Evolutionary conservation across 1,139 yeast genomes (phyloP), one percentile per base, ranked within the genome.

Genomic region (Kodamaea plutei): DNA sequence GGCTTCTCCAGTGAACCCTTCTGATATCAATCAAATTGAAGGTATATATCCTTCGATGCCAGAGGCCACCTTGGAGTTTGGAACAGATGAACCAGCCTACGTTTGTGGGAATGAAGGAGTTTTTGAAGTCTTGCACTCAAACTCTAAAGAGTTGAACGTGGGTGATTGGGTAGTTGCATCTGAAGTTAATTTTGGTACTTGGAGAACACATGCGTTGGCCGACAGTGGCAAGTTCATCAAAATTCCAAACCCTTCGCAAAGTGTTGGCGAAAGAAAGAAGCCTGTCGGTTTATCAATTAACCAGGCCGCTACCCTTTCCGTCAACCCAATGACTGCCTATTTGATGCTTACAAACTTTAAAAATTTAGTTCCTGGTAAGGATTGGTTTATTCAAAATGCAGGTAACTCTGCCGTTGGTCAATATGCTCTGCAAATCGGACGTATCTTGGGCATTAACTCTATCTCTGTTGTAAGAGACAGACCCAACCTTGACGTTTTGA

Each of bases 331-430:
- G 37, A 85, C 96, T 6, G 98, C 98, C 0, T 85, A 79, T 50
- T 85, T 87, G 57, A 74, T 93, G 84, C 79, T 91, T 39, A 80
- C 81, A 16, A 74, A 80, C 53, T 85, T 76, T 52, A 73, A 69
- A 28, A 67, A 76, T 29, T 69, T 84, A 56, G 51, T 56, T 26
- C 67, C 78, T 3, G 91, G 89, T 8, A 56, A 58, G 41, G 96
- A 91, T 56, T 93, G 96, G 96, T 76, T 91, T 45, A 79, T 93
- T 41, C 98, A 91, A 59, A 91, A 91, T 51, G 98, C 96, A 22
- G 97, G 96, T 24, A 91, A 87, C 44, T 85, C 96, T 6, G 95
- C 94, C 14, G 98, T 91, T 8, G 96, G 96, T n/a, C 79, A 88
- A 46, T 82, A 84, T 43, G 97, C 95, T 5, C 71, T 88, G 29